A percentile compares a stretch with the other conserved stretches of the same genome.
Conservation (phyloP, 106 monocot species). For the Acorus gramineus region DNA sequence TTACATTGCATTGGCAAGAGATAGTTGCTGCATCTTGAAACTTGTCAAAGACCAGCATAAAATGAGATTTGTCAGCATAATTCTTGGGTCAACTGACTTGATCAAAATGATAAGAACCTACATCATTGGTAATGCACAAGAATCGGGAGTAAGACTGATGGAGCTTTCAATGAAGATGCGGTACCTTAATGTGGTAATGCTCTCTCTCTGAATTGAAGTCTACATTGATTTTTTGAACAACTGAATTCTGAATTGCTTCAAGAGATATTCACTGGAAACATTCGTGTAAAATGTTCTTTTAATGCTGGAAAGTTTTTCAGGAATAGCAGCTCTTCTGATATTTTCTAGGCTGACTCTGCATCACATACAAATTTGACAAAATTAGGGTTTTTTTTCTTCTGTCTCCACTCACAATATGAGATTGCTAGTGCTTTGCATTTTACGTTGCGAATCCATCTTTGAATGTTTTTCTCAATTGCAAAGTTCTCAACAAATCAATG, state of each 20-base stretch:
- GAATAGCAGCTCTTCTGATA: constrained; percentile 19
- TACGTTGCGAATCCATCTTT: too few species aligned
- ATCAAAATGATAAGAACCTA: too few species aligned
- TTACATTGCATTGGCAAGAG: constrained; percentile 37
- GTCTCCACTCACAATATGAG: too few species aligned
- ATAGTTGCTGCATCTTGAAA: constrained; percentile 25
- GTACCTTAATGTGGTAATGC: constrained; percentile 45
- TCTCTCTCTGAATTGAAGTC: constrained; percentile 35
- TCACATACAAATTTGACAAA: too few species aligned
- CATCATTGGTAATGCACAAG: too few species aligned
- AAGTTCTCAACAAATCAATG: too few species aligned
- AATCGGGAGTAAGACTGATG: neutral
- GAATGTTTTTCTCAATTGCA: too few species aligned
- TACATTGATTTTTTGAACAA: constrained; percentile 23
- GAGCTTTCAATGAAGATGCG: neutral
- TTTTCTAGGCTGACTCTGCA: constrained; percentile 15
- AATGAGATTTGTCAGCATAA: neutral
- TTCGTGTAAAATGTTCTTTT: constrained; percentile 36
- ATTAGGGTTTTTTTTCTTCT: too few species aligned
- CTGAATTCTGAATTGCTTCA: constrained; percentile 12
- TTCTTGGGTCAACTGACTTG: too few species aligned
- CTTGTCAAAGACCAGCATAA: constrained; percentile 37
- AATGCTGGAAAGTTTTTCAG: constrained; percentile 16
- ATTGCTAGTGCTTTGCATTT: too few species aligned
- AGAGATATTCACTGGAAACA: constrained; percentile 24